Base-by-base conservation (phyloP, 2,329 filamentous ascomycete species). In the Xylaria sp. region DNA sequence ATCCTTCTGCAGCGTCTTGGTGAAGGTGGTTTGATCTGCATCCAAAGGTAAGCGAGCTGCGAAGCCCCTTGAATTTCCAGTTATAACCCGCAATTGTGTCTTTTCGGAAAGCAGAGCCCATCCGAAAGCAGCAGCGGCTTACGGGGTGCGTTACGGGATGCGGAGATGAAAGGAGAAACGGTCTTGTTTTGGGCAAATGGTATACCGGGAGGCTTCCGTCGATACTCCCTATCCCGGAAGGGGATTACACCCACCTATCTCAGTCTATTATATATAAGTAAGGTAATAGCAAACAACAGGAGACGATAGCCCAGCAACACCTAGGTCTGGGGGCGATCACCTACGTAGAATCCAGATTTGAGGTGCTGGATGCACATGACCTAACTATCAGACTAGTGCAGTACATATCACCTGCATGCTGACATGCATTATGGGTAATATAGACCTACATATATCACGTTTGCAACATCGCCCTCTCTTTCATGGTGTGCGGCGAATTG, bases 61-160 rank as follows among this genome's bases (percentile, higher is more conserved):
- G 47, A 23, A 37, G 38, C 54, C 59, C 58, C 62, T 64, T 35
- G 46, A 59, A 64, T 64, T 53, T 58, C 59, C 58, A 51, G 33
- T 38, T 54, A 29, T 48, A 37, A 53, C 48, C 49, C 27, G n/a
- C 43, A 49, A 47, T 53, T 19, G 2, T 17, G 17, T 37, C 37
- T 37, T 51, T 52, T 56, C 40, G 53, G 61, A 54, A 9, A 46
- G 15, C 49, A 41, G 35, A 46, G 43, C 54, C 58, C 38, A 53
- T 13, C 43, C 48, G 37, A 56, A 47, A 7, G 17, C 27, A 37
- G 38, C 44, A 23, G 23, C n/a, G 33, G 35, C 38, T 19, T 19
- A 55, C 27, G 31, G 44, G 44, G 33, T n/a, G n/a, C n/a, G n/a
- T 29, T 49, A 52, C 33, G 37, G 38, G 37, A 29, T 31, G 9